Evolutionary conservation across 176 grass and related monocot genomes (phyloP), one percentile per base, ranked within the genome.

Genomic region (Carex scoparia): DNA sequence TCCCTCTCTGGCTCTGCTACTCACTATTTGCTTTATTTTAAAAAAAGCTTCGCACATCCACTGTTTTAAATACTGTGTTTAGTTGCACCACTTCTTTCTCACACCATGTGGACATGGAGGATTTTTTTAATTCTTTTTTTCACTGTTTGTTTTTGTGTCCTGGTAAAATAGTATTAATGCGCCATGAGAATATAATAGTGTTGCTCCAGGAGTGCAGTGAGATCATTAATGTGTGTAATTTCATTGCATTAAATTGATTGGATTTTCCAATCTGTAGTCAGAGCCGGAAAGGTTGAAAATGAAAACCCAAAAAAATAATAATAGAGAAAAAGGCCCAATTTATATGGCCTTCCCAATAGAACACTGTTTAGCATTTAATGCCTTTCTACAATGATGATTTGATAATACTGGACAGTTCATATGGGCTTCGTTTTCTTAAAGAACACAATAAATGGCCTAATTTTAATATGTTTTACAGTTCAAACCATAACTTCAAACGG

Each of bases 21-120:
- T 55, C 7, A 83, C 81, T 67, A 63, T 83, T 83, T 83, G 81
- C 63, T 83, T 69, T 83, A 30, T 51, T 35, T 48, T 33, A 83
- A 68, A 32, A 81, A 67, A 18, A 23, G 61, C 19, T 55, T 83
- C 38, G 0, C 19, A 51, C 4, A 55, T 67, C 27, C 7, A 83
- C 81, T 83, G 81, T 67, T 54, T 56, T 4, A 79, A 57, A 9
- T 79, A 79, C 53, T 79, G 74, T 78, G 48, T 83, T 83, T 83
- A 83, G 14, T 67, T 68, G 61, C 61, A 69, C 81, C 27, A 53
- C 49, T 65, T 68, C 3, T 4, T 67, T 83, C 38, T 83, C 28
- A 77, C 61, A 82, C 80, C n/a, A 48, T 30, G 10, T 49, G 40
- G 61, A 66, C 44, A 66, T 82, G 18, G 8, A 82, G 49, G 56